Evolutionary conservation across 306 rosid species (phyloP).

Genomic region (Leucaena leucocephala): DNA sequence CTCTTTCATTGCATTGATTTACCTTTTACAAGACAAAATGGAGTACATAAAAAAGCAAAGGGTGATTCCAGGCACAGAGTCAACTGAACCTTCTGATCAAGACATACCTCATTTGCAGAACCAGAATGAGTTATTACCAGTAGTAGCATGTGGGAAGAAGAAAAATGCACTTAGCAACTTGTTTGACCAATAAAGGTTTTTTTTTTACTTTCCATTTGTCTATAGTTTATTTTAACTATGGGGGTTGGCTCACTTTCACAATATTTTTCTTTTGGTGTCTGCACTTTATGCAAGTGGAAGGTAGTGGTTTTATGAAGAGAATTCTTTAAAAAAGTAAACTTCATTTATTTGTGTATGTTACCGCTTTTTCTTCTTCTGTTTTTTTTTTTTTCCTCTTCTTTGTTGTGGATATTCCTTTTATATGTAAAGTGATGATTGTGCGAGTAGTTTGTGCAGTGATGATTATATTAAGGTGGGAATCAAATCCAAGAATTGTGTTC

Average conservation of each 20-base stretch:
- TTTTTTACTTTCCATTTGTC: neutral
- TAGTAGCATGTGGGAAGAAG: constrained; percentile 47
- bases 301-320: constrained; percentile 36
- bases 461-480: neutral
- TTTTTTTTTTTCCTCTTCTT: neutral
- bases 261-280: constrained; percentile 41
- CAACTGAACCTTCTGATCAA: constrained; percentile 32
- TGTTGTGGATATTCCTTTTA: neutral
- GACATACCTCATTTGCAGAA: constrained; percentile 42
- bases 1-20: constrained; percentile 52
- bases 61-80: constrained; percentile 39
- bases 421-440: constrained; percentile 11
- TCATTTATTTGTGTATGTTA: neutral
- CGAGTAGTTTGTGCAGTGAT: neutral
- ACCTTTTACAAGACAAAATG: constrained; percentile 68
- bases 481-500: neutral
- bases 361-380: neutral
- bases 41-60: constrained; percentile 63
- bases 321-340: constrained; percentile 36
- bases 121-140: constrained; percentile 47
- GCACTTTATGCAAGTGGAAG: constrained; percentile 41
- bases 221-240: neutral
- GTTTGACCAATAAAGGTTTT: constrained; percentile 46
- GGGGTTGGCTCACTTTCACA: constrained; percentile 13
- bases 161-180: constrained; percentile 64